These are phyloP conservation scores for Xylaria sp. DNA, from an alignment of 2,329 filamentous ascomycete genomes.

Conservation along the genomic window DNA sequence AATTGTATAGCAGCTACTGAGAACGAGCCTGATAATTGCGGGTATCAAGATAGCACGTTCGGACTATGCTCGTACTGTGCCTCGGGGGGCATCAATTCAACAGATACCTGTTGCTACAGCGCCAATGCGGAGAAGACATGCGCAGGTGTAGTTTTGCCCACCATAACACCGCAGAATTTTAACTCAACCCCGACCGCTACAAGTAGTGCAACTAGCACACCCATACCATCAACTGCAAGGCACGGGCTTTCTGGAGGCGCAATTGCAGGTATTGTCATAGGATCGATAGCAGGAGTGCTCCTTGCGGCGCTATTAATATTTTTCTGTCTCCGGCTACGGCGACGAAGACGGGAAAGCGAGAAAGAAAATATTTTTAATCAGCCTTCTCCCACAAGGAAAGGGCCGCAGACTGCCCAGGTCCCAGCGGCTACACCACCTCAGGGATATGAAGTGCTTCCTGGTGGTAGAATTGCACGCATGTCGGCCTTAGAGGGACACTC, in stretches of 20 bases:
- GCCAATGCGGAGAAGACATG: constrained; percentile 81
- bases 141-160: constrained; percentile 79
- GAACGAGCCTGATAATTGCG: constrained; percentile 90
- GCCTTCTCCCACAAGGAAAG: constrained; percentile 76
- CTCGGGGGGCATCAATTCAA: constrained; percentile 86
- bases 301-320: constrained; percentile 77
- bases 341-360: constrained; percentile 68
- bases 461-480: constrained; percentile 94
- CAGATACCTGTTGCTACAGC: constrained; percentile 93
- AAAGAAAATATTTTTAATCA: constrained; percentile 87
- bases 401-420: constrained; percentile 56
- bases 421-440: constrained; percentile 50
- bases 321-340: constrained; percentile 68
- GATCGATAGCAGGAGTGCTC: constrained; percentile 76
- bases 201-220: constrained; percentile 55
- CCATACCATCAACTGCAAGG: constrained; percentile 47
- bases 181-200: constrained; percentile 61
- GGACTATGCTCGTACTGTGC: constrained; percentile 91
- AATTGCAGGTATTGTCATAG: constrained; percentile 91
- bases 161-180: constrained; percentile 75
- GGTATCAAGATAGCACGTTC: constrained; percentile 75
- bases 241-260: constrained; percentile 78
- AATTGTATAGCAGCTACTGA: constrained; percentile 78
- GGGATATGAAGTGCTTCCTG: constrained; percentile 81
- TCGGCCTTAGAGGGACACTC: constrained; percentile 86